A percentile compares a stretch with the other conserved stretches of the same genome.
phyloP scores from a whole-genome alignment of 768 basidiomycete genomes.

The Leucocoprinus sp. region DNA sequence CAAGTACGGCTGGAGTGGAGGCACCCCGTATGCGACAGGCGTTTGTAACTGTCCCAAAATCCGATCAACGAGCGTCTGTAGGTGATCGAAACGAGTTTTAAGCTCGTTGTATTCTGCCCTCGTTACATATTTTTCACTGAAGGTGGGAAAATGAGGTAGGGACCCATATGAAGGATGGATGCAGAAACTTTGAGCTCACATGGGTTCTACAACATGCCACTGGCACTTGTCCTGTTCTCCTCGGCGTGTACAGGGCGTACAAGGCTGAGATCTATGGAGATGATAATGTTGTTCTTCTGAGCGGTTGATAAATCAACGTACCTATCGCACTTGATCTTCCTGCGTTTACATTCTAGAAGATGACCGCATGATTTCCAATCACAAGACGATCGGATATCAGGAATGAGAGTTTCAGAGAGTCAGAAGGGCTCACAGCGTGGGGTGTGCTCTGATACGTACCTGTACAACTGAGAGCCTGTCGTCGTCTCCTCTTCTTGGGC shows the following conservation, averaged over 20 bases:
- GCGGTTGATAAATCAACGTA: slow-evolving; percentile 24
- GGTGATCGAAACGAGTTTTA: slow-evolving; percentile 51
- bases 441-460: slow-evolving; percentile 40
- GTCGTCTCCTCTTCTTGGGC: slow-evolving; percentile 74
- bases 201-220: slow-evolving; percentile 77
- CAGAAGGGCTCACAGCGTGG: slow-evolving; percentile 14
- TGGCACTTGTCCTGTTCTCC: slow-evolving; percentile 76
- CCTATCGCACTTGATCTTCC: slow-evolving; percentile 88
- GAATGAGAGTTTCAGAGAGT: slow-evolving; percentile 16
- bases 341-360: slow-evolving; percentile 66
- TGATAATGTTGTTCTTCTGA: slow-evolving; percentile 11
- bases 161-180: not conserved
- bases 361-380: slow-evolving; percentile 22
- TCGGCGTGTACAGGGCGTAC: slow-evolving; percentile 71
- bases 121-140: slow-evolving; percentile 74
- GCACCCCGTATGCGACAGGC: slow-evolving; percentile 8
- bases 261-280: slow-evolving; percentile 64
- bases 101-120: slow-evolving; percentile 73
- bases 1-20: not conserved
- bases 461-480: slow-evolving; percentile 80
- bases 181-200: slow-evolving; percentile 41
- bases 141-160: slow-evolving; percentile 6
- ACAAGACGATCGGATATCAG: slow-evolving; percentile 22
- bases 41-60: slow-evolving; percentile 21
- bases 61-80: slow-evolving; percentile 49